Percentiles rank a stretch among this genome's conserved stretches.
phyloP scores from a whole-genome alignment of 148 eudicot species.

The Spergularia bocconei region DNA sequence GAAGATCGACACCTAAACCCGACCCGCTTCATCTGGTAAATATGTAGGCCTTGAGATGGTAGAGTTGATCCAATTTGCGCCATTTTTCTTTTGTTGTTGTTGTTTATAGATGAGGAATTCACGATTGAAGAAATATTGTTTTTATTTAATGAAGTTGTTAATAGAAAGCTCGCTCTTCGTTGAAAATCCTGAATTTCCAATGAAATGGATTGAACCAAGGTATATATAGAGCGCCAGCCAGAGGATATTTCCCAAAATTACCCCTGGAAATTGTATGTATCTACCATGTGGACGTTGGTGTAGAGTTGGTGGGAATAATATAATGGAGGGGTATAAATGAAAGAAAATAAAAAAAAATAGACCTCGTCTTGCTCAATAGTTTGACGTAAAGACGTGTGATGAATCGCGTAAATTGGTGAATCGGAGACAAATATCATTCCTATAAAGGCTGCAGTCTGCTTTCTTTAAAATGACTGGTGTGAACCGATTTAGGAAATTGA shows the following conservation, averaged over 20 bases:
- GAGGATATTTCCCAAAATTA: not conserved
- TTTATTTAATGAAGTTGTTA: not conserved
- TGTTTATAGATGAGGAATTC: not conserved
- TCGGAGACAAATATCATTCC: slow-evolving; percentile 15
- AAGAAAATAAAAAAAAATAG: not conserved
- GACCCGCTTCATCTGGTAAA: slow-evolving; percentile 29
- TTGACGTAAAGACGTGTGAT: slow-evolving; percentile 16
- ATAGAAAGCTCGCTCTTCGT: not conserved
- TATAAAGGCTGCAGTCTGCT: slow-evolving; percentile 15
- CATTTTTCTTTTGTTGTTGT: too few species aligned
- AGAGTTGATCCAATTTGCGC: slow-evolving; percentile 32
- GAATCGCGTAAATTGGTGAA: slow-evolving; percentile 18
- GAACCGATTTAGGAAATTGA: slow-evolving; percentile 21
- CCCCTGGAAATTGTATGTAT: not conserved
- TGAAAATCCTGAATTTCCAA: slow-evolving; percentile 7
- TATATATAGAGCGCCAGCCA: slow-evolving; percentile 19
- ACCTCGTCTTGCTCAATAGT: slow-evolving; percentile 10
- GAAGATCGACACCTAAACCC: slow-evolving; percentile 38
- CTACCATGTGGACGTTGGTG: not conserved
- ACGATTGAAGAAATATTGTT: not conserved
- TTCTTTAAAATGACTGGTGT: not conserved
- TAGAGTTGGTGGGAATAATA: not conserved
- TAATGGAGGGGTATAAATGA: slow-evolving; percentile 16
- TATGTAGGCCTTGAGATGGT: slow-evolving; percentile 38
- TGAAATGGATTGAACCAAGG: slow-evolving; percentile 2